phyloP scores from a whole-genome alignment of 2,329 filamentous ascomycete genomes.

The Pseudocercospora musae region DNA sequence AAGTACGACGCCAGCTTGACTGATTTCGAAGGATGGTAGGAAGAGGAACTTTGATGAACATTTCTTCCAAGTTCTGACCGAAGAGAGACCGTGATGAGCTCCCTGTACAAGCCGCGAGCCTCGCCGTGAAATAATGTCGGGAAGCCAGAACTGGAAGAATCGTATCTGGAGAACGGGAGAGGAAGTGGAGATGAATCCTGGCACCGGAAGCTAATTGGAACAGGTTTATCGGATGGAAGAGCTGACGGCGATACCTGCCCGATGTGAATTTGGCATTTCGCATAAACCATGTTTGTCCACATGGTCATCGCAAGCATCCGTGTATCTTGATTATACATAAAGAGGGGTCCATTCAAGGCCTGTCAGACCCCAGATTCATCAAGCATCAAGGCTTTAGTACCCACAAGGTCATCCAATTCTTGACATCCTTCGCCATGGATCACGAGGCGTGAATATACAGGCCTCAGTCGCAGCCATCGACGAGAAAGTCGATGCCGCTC shows the following conservation, averaged over 20 bases:
- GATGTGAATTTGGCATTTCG: no score
- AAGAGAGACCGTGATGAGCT: background rate
- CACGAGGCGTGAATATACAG: no score
- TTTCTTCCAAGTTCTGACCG: slow-evolving; percentile 1
- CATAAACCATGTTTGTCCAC: no score
- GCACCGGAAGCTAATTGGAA: background rate
- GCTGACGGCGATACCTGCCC: no score
- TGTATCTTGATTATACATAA: background rate
- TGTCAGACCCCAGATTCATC: background rate
- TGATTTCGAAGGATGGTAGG: background rate
- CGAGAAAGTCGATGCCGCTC: slow-evolving; percentile 20
- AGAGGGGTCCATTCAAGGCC: background rate
- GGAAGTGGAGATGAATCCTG: background rate
- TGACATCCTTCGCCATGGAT: background rate
- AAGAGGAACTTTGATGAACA: background rate
- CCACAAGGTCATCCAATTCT: background rate
- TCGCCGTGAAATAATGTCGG: background rate
- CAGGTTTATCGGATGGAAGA: background rate
- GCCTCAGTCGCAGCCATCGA: slow-evolving; percentile 10
- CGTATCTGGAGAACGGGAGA: no score
- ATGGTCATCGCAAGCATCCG: no score
- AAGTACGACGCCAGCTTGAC: background rate
- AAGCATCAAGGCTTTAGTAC: background rate
- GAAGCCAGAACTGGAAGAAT: background rate
- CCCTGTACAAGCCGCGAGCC: background rate